Percentiles rank a stretch among this genome's conserved stretches.
Conservation (phyloP, 352 stramenopile species). For the Globisporangium acanthophoron region DNA sequence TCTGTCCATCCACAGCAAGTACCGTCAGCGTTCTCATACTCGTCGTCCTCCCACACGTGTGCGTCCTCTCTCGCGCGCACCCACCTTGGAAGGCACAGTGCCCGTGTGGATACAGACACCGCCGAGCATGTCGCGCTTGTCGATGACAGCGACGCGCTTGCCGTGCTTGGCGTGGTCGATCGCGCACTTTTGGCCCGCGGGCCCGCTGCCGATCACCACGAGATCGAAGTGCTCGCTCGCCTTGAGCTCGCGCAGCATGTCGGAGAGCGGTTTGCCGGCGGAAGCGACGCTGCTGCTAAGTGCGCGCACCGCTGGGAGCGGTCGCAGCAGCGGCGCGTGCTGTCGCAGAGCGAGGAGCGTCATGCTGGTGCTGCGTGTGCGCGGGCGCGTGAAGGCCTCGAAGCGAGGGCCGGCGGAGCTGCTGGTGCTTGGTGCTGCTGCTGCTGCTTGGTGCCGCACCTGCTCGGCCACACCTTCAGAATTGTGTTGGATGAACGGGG, state of each 20-base stretch:
- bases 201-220: slow-evolving; percentile 87
- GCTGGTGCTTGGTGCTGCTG: background rate
- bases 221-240: slow-evolving; percentile 86
- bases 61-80: background rate
- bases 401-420: background rate
- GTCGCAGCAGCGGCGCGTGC: background rate
- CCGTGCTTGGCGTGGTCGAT: slow-evolving; percentile 87
- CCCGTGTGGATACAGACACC: slow-evolving; percentile 88
- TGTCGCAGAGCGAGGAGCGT: slow-evolving; percentile 9
- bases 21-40: no score
- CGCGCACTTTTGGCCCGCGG: slow-evolving; percentile 86
- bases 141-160: slow-evolving; percentile 79
- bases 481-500: no score
- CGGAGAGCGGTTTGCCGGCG: slow-evolving; percentile 25
- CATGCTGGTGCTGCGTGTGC: slow-evolving; percentile 1
- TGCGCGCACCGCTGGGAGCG: background rate
- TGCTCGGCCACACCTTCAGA: no score
- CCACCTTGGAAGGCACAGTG: slow-evolving; percentile 82
- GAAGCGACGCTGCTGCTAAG: slow-evolving; percentile 1
- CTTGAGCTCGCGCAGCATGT: slow-evolving; percentile 75
- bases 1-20: slow-evolving; percentile 26
- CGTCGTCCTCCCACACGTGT: no score
- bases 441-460: background rate
- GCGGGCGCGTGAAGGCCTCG: background rate
- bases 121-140: slow-evolving; percentile 87